phyloP scores from a whole-genome alignment of 768 basidiomycete genomes.

The Pleurotus cornucopiae region DNA sequence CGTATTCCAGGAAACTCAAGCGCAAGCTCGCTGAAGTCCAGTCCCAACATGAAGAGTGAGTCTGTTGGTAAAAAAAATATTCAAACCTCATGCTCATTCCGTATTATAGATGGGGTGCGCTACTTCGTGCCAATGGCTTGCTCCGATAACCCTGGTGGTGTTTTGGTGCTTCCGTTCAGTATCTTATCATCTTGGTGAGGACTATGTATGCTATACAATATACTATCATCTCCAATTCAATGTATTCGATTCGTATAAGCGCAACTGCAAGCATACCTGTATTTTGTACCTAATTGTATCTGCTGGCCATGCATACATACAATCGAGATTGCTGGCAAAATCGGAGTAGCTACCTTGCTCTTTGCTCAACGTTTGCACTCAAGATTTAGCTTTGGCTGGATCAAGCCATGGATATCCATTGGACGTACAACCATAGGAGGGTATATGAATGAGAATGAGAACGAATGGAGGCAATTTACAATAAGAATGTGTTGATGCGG shows the following conservation, averaged over 20 bases:
- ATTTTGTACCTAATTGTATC: too few species aligned
- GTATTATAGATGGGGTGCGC: conserved; percentile 55
- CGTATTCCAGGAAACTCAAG: conserved; percentile 54
- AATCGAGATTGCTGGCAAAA: too few species aligned
- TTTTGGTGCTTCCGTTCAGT: not conserved
- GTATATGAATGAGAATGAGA: not conserved
- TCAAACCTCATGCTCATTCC: not conserved
- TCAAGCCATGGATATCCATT: too few species aligned
- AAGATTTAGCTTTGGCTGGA: too few species aligned
- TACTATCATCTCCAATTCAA: conserved; percentile 5
- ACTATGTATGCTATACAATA: conserved; percentile 2
- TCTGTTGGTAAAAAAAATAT: conserved; percentile 9
- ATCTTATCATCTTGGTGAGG: not conserved
- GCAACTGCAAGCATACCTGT: too few species aligned
- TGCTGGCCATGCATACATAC: too few species aligned
- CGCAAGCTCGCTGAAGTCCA: conserved; percentile 67
- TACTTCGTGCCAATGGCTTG: conserved; percentile 49
- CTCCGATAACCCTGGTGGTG: conserved; percentile 23
- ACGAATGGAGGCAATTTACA: not conserved
- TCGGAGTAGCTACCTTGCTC: too few species aligned
- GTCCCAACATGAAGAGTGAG: conserved; percentile 78
- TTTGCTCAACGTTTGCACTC: too few species aligned
- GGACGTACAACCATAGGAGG: too few species aligned
- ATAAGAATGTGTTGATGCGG: not conserved
- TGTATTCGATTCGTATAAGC: conserved; percentile 8